Evolutionary conservation across 2,329 filamentous ascomycete species (phyloP).

Genomic region (Monascus ruber): DNA sequence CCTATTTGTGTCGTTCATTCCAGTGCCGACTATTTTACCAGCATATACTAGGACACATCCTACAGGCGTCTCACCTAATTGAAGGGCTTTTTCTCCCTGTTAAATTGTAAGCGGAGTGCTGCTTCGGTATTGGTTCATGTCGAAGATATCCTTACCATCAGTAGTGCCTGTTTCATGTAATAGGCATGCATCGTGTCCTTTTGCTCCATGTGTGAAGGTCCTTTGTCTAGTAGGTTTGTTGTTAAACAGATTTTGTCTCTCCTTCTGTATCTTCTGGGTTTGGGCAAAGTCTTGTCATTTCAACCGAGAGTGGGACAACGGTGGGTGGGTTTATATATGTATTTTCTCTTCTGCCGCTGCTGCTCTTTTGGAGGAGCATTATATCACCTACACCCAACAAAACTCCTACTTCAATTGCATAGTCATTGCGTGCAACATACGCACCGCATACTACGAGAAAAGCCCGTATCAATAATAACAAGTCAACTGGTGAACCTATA

Average conservation of each 20-base stretch:
- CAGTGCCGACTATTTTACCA: conserved; percentile 67
- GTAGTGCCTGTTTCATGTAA: conserved; percentile 78
- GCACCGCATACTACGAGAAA: too few relatives aligned
- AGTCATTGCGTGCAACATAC: too few relatives aligned
- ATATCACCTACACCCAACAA: too few relatives aligned
- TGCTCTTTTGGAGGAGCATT: too few relatives aligned
- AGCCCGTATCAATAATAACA: too few relatives aligned
- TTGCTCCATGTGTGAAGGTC: not conserved
- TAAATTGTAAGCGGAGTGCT: conserved; percentile 2
- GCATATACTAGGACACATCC: conserved; percentile 86
- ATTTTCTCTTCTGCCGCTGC: too few relatives aligned
- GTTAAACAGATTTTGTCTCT: too few relatives aligned
- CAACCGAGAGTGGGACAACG: too few relatives aligned
- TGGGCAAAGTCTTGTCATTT: not conserved
- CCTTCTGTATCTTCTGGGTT: too few relatives aligned
- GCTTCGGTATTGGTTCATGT: not conserved
- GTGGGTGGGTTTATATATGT: too few relatives aligned
- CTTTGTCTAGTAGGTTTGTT: not conserved
- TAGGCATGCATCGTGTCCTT: conserved; percentile 34
- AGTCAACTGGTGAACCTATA: too few relatives aligned
- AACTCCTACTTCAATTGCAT: too few relatives aligned
- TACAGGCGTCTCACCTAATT: conserved; percentile 84
- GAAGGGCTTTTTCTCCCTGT: conserved; percentile 74
- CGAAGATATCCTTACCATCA: conserved; percentile 52
- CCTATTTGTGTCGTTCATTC: conserved; percentile 95